Conservation (phyloP, 441 rosid genomes). For the California macrophylla region DNA sequence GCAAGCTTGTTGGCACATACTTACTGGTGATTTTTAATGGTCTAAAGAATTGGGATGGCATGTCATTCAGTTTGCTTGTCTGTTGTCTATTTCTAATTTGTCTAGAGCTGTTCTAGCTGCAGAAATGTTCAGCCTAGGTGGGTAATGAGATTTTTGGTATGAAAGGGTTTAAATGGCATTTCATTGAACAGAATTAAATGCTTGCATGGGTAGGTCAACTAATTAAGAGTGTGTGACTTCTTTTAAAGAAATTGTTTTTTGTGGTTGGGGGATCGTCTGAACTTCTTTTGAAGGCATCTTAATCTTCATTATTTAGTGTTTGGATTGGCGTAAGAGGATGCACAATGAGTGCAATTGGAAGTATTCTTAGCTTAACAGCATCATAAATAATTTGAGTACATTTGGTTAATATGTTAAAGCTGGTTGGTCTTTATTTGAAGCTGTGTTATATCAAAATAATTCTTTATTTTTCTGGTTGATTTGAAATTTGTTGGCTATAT, state of each 20-base stretch:
- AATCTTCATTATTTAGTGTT: neutral
- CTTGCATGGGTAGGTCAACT: neutral
- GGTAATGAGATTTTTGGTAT: neutral
- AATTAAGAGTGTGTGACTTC: neutral
- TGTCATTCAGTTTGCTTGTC: neutral
- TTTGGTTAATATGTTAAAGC: neutral
- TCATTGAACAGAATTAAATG: neutral
- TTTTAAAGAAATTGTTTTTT: neutral
- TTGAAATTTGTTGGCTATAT: constrained; percentile 9
- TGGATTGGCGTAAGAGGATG: neutral
- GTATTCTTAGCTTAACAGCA: neutral
- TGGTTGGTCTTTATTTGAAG: neutral
- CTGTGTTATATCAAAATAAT: neutral
- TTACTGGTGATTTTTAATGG: neutral
- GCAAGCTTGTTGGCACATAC: neutral
- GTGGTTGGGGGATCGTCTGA: neutral
- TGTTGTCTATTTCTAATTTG: neutral
- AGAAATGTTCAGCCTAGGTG: neutral
- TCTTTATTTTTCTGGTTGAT: neutral
- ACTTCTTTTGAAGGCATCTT: neutral
- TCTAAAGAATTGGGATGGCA: neutral
- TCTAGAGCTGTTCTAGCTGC: neutral
- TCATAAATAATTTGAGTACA: neutral
- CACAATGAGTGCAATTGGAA: neutral
- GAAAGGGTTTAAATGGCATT: neutral